Evolutionary conservation across 192 early-diverging fungal genomes (phyloP).

Genomic region (Coemansia sp.): DNA sequence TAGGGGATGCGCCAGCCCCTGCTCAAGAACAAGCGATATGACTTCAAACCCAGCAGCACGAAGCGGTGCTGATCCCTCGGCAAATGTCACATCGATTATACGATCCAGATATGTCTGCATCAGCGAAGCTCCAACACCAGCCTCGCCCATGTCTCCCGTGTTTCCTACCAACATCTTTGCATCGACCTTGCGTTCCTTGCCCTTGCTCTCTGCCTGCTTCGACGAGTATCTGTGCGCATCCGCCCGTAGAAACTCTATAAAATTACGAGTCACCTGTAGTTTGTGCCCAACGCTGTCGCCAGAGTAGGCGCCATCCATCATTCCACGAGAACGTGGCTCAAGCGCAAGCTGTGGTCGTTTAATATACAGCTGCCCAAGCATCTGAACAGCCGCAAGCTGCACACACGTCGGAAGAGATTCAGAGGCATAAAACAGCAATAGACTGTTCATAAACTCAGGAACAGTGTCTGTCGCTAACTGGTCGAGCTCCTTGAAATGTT

Average conservation of each 20-base stretch:
- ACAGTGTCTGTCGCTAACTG: constrained; percentile 27
- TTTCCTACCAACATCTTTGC: constrained; percentile 78
- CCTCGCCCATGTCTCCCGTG: constrained; percentile 77
- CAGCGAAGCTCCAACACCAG: constrained; percentile 82
- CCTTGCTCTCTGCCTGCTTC: constrained; percentile 47
- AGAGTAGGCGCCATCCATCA: constrained; percentile 72
- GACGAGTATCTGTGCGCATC: constrained; percentile 62
- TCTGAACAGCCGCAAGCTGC: constrained; percentile 60
- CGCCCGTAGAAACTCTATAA: constrained; percentile 65
- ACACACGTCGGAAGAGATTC: constrained; percentile 32
- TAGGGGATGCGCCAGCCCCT: constrained; percentile 88
- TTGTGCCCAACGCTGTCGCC: constrained; percentile 53
- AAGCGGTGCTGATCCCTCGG: constrained; percentile 54
- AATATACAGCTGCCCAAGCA: constrained; percentile 71
- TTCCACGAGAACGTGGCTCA: constrained; percentile 45
- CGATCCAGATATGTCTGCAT: constrained; percentile 85
- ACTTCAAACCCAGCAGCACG: constrained; percentile 76
- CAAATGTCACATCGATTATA: constrained; percentile 75
- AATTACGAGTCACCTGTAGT: constrained; percentile 69
- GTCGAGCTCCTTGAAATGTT: constrained; percentile 44
- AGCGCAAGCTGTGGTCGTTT: constrained; percentile 69
- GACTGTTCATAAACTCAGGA: constrained; percentile 36
- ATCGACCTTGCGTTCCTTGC: constrained; percentile 58
- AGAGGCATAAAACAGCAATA: constrained; percentile 50
- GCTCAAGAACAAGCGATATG: constrained; percentile 77